phyloP scores from a whole-genome alignment of 2,329 filamentous ascomycete species.

The Fusarium nodosum region DNA sequence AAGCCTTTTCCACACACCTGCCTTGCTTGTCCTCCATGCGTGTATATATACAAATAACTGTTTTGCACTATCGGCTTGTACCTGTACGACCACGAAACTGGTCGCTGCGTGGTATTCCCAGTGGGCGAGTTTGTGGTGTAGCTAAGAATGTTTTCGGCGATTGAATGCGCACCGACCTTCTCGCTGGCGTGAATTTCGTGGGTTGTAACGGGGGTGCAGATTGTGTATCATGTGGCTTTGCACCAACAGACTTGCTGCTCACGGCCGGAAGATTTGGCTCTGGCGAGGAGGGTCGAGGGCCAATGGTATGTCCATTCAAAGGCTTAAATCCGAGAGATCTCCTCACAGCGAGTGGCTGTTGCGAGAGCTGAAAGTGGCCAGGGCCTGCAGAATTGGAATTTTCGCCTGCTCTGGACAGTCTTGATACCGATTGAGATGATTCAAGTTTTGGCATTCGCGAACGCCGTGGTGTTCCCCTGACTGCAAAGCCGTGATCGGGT shows the following conservation, averaged over 20 bases:
- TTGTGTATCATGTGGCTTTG: constrained; percentile 32
- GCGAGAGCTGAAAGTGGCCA: constrained; percentile 1
- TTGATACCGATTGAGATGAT: constrained; percentile 6
- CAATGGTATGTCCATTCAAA: constrained; percentile 19
- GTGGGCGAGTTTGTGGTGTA: constrained; percentile 24
- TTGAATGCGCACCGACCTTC: constrained; percentile 46
- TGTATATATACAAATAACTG: constrained; percentile 17
- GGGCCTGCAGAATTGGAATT: constrained; percentile 8
- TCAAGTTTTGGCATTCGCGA: constrained; percentile 23
- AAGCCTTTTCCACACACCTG: constrained; percentile 1
- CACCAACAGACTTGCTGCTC: constrained; percentile 41
- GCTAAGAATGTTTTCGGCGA: constrained; percentile 42
- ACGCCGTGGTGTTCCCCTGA: not conserved
- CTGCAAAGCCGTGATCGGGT: constrained; percentile 7
- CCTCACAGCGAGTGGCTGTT: constrained; percentile 20
- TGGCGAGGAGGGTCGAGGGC: constrained; percentile 25
- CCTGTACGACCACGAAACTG: constrained; percentile 23
- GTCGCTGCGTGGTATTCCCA: constrained; percentile 15
- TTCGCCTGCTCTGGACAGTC: constrained; percentile 3
- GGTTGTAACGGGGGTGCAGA: constrained; percentile 30
- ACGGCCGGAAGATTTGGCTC: constrained; percentile 16
- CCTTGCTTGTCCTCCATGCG: not conserved
- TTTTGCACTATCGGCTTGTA: constrained; percentile 23
- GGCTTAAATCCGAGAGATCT: constrained; percentile 32
- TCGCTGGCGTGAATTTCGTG: constrained; percentile 24